A percentile compares a stretch with the other conserved stretches of the same genome.
These are phyloP conservation scores for Nemania sp. DNA, from an alignment of 2,329 filamentous ascomycete genomes.

Conservation along the genomic window DNA sequence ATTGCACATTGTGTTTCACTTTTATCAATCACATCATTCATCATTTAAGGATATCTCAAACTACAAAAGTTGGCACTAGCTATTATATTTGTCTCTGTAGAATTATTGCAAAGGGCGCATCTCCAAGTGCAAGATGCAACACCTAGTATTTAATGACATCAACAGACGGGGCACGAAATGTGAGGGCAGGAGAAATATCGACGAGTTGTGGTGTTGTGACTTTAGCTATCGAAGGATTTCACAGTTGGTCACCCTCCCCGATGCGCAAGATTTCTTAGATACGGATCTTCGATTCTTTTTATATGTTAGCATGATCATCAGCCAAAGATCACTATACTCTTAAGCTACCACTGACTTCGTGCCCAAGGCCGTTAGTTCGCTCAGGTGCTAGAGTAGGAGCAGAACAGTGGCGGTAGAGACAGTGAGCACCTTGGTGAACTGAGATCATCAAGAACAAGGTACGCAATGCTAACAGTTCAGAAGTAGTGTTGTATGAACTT, in stretches of 20 bases:
- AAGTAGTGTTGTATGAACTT: background rate
- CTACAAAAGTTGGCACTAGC: background rate
- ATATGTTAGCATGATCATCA: background rate
- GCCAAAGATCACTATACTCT: background rate
- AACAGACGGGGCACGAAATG: background rate
- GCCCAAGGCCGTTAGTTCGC: background rate
- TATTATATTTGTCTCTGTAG: background rate
- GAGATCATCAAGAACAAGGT: background rate
- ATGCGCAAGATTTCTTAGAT: background rate
- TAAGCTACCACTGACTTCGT: background rate
- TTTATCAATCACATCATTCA: too few relatives aligned
- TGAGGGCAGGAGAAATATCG: background rate
- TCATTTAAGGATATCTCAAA: background rate
- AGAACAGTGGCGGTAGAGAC: background rate
- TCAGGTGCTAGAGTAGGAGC: background rate
- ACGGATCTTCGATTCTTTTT: background rate
- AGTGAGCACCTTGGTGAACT: background rate
- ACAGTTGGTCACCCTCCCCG: too few relatives aligned
- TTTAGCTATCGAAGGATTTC: background rate
- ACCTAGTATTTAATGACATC: background rate
- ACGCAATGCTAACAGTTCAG: background rate
- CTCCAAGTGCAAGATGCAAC: background rate
- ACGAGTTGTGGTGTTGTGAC: background rate
- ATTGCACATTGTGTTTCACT: too few relatives aligned
- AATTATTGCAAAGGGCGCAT: background rate